Base-by-base conservation (phyloP, 495 filamentous ascomycete genomes). In the Xylaria longipes region DNA sequence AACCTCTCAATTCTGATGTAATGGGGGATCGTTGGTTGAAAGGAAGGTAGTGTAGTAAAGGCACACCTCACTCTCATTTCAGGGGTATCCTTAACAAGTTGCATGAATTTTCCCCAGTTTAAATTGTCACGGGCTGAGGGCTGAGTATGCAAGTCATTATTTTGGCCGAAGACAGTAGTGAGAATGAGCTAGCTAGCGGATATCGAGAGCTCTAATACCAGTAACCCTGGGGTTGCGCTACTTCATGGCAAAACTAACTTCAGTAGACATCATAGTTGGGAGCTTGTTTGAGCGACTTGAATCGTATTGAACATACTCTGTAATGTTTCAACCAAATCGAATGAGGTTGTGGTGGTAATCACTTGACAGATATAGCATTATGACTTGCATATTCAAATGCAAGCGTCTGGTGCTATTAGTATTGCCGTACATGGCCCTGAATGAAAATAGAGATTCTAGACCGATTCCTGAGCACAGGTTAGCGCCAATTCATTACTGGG, bases 61-160 rank as follows among this genome's bases (percentile, higher is more conserved):
- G 11, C n/a, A 12, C 14, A 12, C 14, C 20, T 29, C 22, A 12
- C 52, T 15, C 12, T 17, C 25, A 29, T 6, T 56, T 29, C 52
- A 56, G 52, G 52, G 52, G 25, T 56, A 56, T 31, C 27, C 27
- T 56, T 17, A 56, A 31, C 25, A 56, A 17, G 25, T 31, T 56
- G 27, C 14, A 56, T 29, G 27, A 27, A 15, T 56, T 29, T 7
- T 14, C 25, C 52, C 31, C 52, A 4, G 31, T 4, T 56, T 56
- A 31, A 31, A 31, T 27, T 12, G 22, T 52, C 27, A 52, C 27
- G 27, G 48, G 48, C 22, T 27, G 48, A 25, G 27, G 27, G 27
- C 27, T 56, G 52, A 29, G 14, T 29, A 56, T 56, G 52, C 27
- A 56, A 56, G 52, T 56, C 52, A 56, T 56, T 56, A 56, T 56